phyloP scores from a whole-genome alignment of 2,329 filamentous ascomycete genomes.

The Emericellopsis atlantica region DNA sequence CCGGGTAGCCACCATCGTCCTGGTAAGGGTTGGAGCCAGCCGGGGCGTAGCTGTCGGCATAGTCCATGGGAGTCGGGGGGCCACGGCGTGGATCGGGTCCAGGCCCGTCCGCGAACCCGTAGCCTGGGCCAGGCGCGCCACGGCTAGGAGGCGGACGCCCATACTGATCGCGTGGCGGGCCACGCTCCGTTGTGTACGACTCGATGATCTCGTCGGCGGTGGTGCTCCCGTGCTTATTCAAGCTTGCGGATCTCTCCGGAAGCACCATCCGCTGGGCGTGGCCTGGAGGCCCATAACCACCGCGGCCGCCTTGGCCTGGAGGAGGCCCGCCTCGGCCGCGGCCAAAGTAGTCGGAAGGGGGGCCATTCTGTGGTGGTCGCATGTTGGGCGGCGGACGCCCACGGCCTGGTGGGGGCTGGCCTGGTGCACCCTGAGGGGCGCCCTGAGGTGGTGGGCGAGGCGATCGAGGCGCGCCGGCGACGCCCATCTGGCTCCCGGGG shows the following conservation, averaged over 20 bases:
- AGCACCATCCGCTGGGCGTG: conserved; percentile 16
- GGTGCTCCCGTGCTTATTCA: conserved; percentile 13
- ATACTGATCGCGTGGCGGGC: conserved; percentile 8
- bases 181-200: conserved; percentile 20
- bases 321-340: conserved; percentile 1
- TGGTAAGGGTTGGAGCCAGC: background rate
- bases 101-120: background rate
- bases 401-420: background rate
- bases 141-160: conserved; percentile 9
- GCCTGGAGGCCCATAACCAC: conserved; percentile 9
- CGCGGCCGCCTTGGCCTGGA: background rate
- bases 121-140: background rate
- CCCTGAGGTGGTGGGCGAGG: conserved; percentile 1
- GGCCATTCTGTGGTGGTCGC: conserved; percentile 6
- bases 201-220: conserved; percentile 25
- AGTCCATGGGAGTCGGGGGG: background rate
- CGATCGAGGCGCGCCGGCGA: conserved; percentile 2
- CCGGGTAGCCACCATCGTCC: background rate
- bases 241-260: conserved; percentile 10
- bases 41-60: background rate
- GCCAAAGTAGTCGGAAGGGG: conserved; percentile 1
- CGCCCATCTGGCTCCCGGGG: background rate
- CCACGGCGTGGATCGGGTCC: background rate
- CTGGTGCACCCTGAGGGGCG: background rate
- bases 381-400: conserved; percentile 1